Conservation (phyloP, 306 rosid genomes). For the Mucuna pruriens region DNA sequence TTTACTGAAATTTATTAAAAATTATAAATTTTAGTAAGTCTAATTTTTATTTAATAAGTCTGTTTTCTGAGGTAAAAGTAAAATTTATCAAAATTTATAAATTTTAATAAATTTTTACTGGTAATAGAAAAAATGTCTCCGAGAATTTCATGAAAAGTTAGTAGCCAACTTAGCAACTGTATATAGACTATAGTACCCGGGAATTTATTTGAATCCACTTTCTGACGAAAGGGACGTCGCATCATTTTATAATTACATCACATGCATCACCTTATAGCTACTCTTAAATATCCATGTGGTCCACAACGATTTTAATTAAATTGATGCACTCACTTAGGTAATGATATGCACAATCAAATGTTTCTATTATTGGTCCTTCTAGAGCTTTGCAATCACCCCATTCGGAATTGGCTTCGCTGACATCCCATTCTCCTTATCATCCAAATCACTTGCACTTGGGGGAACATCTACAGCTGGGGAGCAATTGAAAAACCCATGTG, state of each 20-base stretch:
- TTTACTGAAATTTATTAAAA: too few species aligned
- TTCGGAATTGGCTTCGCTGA: slow-evolving; percentile 64
- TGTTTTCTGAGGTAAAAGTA: too few species aligned
- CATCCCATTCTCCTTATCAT: slow-evolving; percentile 63
- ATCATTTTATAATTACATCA: slow-evolving; percentile 2
- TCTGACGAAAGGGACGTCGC: not conserved
- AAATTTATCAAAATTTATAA: too few species aligned
- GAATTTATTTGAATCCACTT: not conserved
- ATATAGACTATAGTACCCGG: not conserved
- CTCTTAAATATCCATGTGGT: slow-evolving; percentile 7
- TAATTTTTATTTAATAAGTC: too few species aligned
- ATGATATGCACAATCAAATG: slow-evolving; percentile 16
- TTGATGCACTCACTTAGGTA: not conserved
- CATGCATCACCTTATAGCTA: not conserved
- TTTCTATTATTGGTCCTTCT: slow-evolving; percentile 6
- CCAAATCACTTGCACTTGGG: slow-evolving; percentile 65
- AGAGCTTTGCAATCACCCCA: slow-evolving; percentile 68
- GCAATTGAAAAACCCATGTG: slow-evolving; percentile 83
- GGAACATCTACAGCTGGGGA: slow-evolving; percentile 81
- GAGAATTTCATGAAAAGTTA: too few species aligned
- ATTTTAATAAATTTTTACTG: too few species aligned
- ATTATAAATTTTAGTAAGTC: too few species aligned
- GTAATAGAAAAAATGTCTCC: too few species aligned
- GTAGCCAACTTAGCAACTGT: too few species aligned
- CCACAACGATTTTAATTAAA: slow-evolving; percentile 11